Evolutionary conservation across 2,329 filamentous ascomycete species (phyloP), one percentile per base, ranked within the genome.

Genomic region (Alternaria sp.): DNA sequence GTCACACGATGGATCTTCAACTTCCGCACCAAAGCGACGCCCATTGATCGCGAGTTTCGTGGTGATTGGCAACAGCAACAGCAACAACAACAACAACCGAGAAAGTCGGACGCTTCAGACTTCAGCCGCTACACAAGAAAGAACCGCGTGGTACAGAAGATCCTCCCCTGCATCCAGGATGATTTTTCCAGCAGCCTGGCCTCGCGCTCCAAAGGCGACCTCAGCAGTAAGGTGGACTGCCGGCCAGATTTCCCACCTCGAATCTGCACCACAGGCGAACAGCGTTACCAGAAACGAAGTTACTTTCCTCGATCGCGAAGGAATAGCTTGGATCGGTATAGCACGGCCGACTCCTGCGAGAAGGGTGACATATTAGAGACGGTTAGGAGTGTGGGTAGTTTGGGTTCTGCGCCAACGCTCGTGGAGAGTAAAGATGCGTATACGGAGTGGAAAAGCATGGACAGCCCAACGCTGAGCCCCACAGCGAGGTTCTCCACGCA

Each of bases 1-100:
- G 78, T 81, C 28, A 79, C 78, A 7, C 78, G 79, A 46, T 80
- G 79, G 78, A 76, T 80, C 25, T 79, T 79, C 65, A 76, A 79
- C 64, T 79, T 79, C 64, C 69, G 69, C 11, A 75, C 75, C 18
- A 76, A 78, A 59, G 67, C 75, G 12, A 75, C 71, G n/a, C 75
- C 75, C 20, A 65, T 71, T n/a, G 76, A 78, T 46, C 75, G 69
- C 5, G 75, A 77, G 55, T 70, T 75, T 65, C 71, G 71, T 30
- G 71, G 63, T 28, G 68, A 74, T 62, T 71, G 71, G 61, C 73
- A 75, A 69, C 37, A 41, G 5, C 37, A 18, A 41, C 37, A 41
- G 33, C 33, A 41, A 41, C 33, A 37, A n/a, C 30, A 37, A 37
- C 33, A 41, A 41, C 18, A 58, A n/a, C 74, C 74, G 67, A 75